Evolutionary conservation across 192 early-diverging fungal species (phyloP).

Genomic region (Coemansia sp.): DNA sequence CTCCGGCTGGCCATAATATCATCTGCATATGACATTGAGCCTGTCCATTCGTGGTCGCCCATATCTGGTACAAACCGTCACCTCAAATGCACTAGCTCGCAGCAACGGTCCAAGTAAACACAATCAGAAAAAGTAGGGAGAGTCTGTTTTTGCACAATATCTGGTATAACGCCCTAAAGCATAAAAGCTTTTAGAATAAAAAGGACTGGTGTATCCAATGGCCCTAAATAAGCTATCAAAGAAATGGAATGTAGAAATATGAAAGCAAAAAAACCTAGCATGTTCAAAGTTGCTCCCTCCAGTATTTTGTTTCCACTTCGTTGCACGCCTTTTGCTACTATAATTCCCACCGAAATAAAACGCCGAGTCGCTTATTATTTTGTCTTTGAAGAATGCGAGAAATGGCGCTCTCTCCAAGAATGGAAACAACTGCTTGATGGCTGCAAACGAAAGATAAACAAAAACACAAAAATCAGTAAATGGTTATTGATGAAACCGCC

Average conservation of each 20-base stretch:
- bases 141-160: not conserved
- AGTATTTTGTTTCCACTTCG: not conserved
- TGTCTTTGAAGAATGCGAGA: slow-evolving; percentile 2
- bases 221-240: not conserved
- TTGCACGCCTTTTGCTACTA: not conserved
- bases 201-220: not conserved
- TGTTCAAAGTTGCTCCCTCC: not conserved
- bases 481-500: not conserved
- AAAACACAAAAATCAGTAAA: slow-evolving; percentile 21
- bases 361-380: not conserved
- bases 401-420: slow-evolving; percentile 5
- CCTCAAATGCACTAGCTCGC: not conserved
- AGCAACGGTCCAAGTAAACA: not conserved
- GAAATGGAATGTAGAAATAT: slow-evolving; percentile 1
- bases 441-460: slow-evolving; percentile 10
- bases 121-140: not conserved
- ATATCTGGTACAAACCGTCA: slow-evolving; percentile 10
- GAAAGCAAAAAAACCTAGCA: not conserved
- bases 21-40: slow-evolving; percentile 33
- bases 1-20: slow-evolving; percentile 43
- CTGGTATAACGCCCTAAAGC: not conserved
- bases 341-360: slow-evolving; percentile 8
- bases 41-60: slow-evolving; percentile 43
- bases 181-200: not conserved
- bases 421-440: slow-evolving; percentile 10